These are phyloP conservation scores for Barnettozyma sp. DNA, from an alignment of 805 yeast genomes.

Conservation along the genomic window DNA sequence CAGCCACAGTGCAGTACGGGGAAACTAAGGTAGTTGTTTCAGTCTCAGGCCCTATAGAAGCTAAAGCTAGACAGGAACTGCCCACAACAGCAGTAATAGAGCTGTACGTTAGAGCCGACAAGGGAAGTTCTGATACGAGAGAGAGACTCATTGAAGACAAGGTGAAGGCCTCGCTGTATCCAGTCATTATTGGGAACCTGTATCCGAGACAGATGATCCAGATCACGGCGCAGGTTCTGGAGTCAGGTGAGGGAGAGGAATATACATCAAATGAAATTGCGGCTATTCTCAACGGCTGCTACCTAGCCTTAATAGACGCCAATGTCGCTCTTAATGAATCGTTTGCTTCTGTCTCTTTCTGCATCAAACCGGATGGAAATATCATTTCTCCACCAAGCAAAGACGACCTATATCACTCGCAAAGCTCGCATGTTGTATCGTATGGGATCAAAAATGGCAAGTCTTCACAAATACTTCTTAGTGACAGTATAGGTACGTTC, in stretches of 20 bases:
- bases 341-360: slow-evolving; percentile 50
- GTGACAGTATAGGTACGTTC: slow-evolving; percentile 71
- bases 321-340: slow-evolving; percentile 64
- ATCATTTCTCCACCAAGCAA: slow-evolving; percentile 40
- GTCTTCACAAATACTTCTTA: slow-evolving; percentile 50
- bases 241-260: slow-evolving; percentile 39
- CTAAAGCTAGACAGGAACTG: slow-evolving; percentile 72
- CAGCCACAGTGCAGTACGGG: slow-evolving; percentile 51
- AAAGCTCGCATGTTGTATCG: slow-evolving; percentile 61
- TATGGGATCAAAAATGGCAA: slow-evolving; percentile 45
- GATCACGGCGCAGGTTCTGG: slow-evolving; percentile 57
- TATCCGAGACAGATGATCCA: slow-evolving; percentile 80
- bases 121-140: slow-evolving; percentile 66
- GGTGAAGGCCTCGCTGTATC: slow-evolving; percentile 51
- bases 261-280: slow-evolving; percentile 22
- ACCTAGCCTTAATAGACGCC: slow-evolving; percentile 72
- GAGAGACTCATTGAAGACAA: slow-evolving; percentile 74
- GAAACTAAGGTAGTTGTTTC: slow-evolving; percentile 59
- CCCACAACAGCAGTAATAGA: slow-evolving; percentile 77
- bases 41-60: slow-evolving; percentile 88
- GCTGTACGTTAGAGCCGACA: slow-evolving; percentile 68
- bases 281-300: slow-evolving; percentile 53
- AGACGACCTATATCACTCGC: slow-evolving; percentile 35
- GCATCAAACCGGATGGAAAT: slow-evolving; percentile 28
- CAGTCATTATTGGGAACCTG: slow-evolving; percentile 50